These are phyloP conservation scores for Rhizomucor pusillus DNA, from an alignment of 371 early-diverging fungal species.

Conservation along the genomic window DNA sequence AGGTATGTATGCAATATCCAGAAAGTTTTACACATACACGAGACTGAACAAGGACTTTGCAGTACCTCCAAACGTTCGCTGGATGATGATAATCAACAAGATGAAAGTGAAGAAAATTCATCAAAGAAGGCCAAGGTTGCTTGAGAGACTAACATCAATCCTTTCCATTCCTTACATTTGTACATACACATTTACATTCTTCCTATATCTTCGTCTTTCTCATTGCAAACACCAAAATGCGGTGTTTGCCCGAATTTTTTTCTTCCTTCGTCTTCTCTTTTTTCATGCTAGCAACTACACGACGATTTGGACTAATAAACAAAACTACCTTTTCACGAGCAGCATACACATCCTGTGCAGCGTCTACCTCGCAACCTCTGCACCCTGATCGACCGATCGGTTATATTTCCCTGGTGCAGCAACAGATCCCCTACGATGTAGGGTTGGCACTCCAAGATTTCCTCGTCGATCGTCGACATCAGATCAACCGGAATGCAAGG, in stretches of 20 bases:
- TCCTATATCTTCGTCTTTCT: too few relatives aligned
- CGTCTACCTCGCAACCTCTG: background rate
- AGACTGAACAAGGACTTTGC: background rate
- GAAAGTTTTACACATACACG: too few relatives aligned
- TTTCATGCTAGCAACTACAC: background rate
- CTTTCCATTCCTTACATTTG: background rate
- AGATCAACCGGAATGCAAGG: constrained; percentile 15
- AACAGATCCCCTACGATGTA: constrained; percentile 46
- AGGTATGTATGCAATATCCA: too few relatives aligned
- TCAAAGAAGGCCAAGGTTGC: background rate
- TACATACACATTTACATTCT: too few relatives aligned
- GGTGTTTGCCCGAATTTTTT: background rate
- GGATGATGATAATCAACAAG: background rate
- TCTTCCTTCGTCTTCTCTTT: background rate
- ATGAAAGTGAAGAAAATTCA: background rate
- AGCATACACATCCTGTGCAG: background rate
- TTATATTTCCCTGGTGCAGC: constrained; percentile 9
- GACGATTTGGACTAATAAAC: background rate
- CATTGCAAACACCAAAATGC: too few relatives aligned
- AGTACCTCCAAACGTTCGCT: background rate
- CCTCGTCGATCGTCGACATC: constrained; percentile 40
- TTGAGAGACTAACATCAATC: too few relatives aligned
- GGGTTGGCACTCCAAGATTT: constrained; percentile 56
- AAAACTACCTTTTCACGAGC: background rate
- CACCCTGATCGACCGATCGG: constrained; percentile 18